phyloP scores from a whole-genome alignment of 2,329 filamentous ascomycete species.

The Botrytis hyacinthi region DNA sequence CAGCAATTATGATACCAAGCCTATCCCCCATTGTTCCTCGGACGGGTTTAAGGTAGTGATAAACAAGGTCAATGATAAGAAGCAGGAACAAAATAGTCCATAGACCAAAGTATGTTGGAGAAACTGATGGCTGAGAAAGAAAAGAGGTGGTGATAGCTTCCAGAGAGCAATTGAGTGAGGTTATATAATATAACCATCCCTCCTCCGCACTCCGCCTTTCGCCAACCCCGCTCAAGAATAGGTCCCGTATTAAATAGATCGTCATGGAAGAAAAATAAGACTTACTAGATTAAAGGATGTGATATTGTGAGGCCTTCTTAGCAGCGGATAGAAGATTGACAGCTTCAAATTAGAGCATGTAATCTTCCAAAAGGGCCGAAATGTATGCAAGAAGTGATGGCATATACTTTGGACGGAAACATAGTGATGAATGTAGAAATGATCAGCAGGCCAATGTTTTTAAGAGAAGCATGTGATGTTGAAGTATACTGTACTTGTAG shows the following conservation, averaged over 20 bases:
- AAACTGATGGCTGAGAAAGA: background rate
- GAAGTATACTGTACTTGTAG: background rate
- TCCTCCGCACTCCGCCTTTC: background rate
- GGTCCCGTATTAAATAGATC: background rate
- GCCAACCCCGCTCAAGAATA: background rate
- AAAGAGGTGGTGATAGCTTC: background rate
- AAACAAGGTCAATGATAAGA: background rate
- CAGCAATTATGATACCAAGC: constrained; percentile 22
- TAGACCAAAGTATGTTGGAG: background rate
- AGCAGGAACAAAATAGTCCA: constrained; percentile 1
- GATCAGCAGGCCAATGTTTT: background rate
- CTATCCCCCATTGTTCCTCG: constrained; percentile 25
- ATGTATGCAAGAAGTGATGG: background rate
- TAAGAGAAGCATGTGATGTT: background rate
- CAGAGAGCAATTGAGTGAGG: background rate
- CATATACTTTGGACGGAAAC: background rate
- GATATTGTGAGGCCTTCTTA: background rate
- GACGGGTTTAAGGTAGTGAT: background rate
- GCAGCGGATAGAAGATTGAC: background rate
- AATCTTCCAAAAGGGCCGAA: background rate
- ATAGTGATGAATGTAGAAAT: background rate
- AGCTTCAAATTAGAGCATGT: background rate
- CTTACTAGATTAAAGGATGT: background rate
- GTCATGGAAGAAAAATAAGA: background rate
- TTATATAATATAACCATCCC: background rate